phyloP scores from a whole-genome alignment of 1,284 basidiomycete species.

The Laetiporus sulphureus region DNA sequence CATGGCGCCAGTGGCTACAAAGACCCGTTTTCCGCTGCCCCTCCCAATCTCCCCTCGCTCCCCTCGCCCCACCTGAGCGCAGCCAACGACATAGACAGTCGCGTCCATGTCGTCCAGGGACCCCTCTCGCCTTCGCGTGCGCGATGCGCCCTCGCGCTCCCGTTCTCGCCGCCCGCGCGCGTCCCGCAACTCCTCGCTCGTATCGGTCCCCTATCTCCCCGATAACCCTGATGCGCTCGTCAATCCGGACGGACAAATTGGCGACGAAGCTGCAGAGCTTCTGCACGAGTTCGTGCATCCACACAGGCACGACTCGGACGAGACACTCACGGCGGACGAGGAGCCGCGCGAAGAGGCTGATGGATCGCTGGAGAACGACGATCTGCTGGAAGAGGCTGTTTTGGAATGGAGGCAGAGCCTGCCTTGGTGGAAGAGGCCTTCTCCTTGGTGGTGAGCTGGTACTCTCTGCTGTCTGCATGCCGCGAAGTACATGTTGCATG shows the following conservation, averaged over 20 bases:
- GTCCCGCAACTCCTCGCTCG: slow-evolving; percentile 18
- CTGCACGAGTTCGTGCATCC: slow-evolving; percentile 26
- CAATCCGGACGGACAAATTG: slow-evolving; percentile 38
- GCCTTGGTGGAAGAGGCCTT: slow-evolving; percentile 68
- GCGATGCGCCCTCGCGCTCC: slow-evolving; percentile 7
- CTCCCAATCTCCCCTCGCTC: not conserved
- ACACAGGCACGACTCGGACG: slow-evolving; percentile 25
- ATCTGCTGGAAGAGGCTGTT: slow-evolving; percentile 20
- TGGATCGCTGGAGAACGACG: slow-evolving; percentile 6
- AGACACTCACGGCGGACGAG: slow-evolving; percentile 18
- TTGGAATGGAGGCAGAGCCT: slow-evolving; percentile 5
- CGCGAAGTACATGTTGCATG: not conserved
- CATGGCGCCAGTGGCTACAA: too few species aligned
- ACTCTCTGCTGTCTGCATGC: not conserved
- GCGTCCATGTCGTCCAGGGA: too few species aligned
- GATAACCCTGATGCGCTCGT: slow-evolving; percentile 32
- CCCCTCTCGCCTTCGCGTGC: too few species aligned
- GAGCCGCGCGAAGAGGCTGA: not conserved
- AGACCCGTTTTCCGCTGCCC: too few species aligned
- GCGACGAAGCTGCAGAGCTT: slow-evolving; percentile 31
- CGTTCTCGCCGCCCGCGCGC: slow-evolving; percentile 19
- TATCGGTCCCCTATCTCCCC: slow-evolving; percentile 20
- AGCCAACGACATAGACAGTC: too few species aligned
- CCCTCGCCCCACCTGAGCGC: not conserved
- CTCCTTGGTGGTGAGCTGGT: slow-evolving; percentile 54